Base-by-base conservation (phyloP, 2,329 filamentous ascomycete species). In the Ophiosphaerella narmari region DNA sequence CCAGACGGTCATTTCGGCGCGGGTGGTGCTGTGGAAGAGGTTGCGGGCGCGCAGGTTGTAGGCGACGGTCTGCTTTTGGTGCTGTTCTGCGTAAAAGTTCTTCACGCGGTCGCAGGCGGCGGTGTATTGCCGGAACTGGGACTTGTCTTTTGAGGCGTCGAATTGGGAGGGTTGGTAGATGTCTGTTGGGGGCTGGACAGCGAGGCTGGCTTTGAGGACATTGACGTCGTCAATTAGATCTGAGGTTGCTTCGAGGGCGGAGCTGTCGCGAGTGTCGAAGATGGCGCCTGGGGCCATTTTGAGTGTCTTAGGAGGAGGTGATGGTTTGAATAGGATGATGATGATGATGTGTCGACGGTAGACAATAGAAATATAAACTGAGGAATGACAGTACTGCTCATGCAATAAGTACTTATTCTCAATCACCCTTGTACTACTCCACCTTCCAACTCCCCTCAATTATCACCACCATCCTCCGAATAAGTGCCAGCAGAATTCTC, bases 11-110 rank as follows among this genome's bases (percentile, higher is more conserved):
- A 96, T 90, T 73, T 88, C 82, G 13, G 87, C 85, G 46, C 88
- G 84, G 1, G 82, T 82, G 54, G 86, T 83, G 57, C 80, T 81
- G 73, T 86, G 78, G 77, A 91, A 90, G 46, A 82, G 77, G 62
- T 88, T 85, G 47, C 91, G 89, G 12, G 89, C 90, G 56, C 86
- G 85, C 37, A 95, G 81, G 78, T 96, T 96, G 82, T 92, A 95
- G 8, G 89, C 85, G 0, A 90, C 85, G 40, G 88, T 91, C 74
- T 91, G 88, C 78, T 86, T 86, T 68, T 79, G 78, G 74, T 86
- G 83, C 59, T 86, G 83, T 65, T 86, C 90, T 51, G 79, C 81
- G 82, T 96, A 96, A 76, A 96, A 95, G 78, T 82, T 83, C 80
- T 91, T 91, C 72, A 96, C 90, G 43, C 89, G 84, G 75, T 91